Base-by-base conservation (phyloP, 2,329 filamentous ascomycete species). In the Ophiocordyceps unilateralis region DNA sequence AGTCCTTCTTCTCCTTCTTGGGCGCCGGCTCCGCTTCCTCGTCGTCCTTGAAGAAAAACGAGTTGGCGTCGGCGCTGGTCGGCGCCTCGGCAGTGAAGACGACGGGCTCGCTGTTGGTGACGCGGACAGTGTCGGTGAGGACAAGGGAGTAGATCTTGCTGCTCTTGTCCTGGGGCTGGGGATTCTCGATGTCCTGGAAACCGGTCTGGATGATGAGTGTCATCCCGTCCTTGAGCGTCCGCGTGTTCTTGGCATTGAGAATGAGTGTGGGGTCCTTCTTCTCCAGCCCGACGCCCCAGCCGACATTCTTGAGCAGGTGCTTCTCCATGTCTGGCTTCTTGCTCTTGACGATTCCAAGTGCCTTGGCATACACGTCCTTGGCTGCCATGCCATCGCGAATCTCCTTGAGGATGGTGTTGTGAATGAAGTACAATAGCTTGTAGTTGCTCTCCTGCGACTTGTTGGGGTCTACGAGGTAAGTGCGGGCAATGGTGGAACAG, bases 1-100 rank as follows among this genome's bases (percentile, higher is more conserved):
- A 70, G 52, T 91, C 82, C 61, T 81, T 86, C 71, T 91, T 93
- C 53, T 88, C 79, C 62, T 93, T 93, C 51, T 91, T 93, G n/a
- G 85, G 83, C 10, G 83, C 74, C 26, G 84, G 83, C 59, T 86
- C 79, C 48, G 85, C 77, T 51, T 93, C 84, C 56, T 93, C 86
- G 47, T 94, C 87, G 51, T 96, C 89, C 57, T 94, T 93, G 69
- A 98, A 98, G 65, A 95, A 96, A 69, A 98, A 98, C 0, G 89
- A 94, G 34, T 89, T 89, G 4, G 87, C 87, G 54, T 96, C 91
- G 46, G 93, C 76, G 55, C 94, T 89, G 23, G 84, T 83, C 2
- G 88, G 80, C 0, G 89, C 88, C 57, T 95, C 88, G 46, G 86
- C 87, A 17, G 91, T 98, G 64, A 98, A 96, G 23, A 95, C 78